Evolutionary conservation across 805 yeast species (phyloP), one percentile per base, ranked within the genome.

Genomic region (Jamesozyma jinghongensis): DNA sequence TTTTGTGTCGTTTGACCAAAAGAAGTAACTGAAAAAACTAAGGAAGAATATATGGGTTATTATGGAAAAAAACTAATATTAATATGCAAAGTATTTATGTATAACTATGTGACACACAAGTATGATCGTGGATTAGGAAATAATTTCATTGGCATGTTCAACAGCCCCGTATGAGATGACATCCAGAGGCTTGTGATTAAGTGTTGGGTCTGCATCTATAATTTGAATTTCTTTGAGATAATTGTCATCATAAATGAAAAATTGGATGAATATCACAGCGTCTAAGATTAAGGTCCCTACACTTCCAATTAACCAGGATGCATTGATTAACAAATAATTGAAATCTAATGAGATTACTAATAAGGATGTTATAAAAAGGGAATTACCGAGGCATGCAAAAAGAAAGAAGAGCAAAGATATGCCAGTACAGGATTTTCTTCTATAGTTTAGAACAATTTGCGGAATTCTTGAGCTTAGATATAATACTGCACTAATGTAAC

Each of bases 321-420:
- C 76, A 61, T 92, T 94, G 38, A 92, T 79, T 49, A 83, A 56
- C 27, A 90, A 56, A 50, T 86, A 90, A 45, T 76, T 69, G 53
- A 70, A 68, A 41, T 85, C 79, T 36, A 79, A 67, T 48, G 86
- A 85, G 32, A 84, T 79, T 33, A 83, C 75, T 38, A 90, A 66
- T 40, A 90, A 88, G 10, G 95, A 83, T 12, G 84, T 74, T 32
- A 92, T 95, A 53, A 87, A 92, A 1, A 96, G 85, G 55, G 85
- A 68, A 59, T 90, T 92, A 34, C 98, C 98, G 42, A 90, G 66
- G 61, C 96, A 87, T 17, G 98, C 97, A 70, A 92, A 90, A 17
- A 92, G 66, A 65, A 90, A 90, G 63, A 92, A 90, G 70, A 90
- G 71, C 56, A 92, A 85, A 10, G 95, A 85, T 36, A 90, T 84